Conservation (phyloP, 2,329 filamentous ascomycete genomes). For the Phialophora macrospora region DNA sequence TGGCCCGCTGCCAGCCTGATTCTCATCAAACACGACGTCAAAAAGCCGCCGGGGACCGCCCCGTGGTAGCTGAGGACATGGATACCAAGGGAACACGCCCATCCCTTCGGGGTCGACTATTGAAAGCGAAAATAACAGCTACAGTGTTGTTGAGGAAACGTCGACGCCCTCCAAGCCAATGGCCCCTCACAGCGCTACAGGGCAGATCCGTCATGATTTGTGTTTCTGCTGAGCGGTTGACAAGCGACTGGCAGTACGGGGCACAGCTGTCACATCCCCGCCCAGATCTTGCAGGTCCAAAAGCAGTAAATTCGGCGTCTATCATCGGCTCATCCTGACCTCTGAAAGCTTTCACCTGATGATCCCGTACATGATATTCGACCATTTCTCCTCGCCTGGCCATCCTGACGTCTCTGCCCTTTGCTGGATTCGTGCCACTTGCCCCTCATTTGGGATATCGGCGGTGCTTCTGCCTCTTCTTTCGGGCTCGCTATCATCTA, state of each 20-base stretch:
- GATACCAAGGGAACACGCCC: not conserved
- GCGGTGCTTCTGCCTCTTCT: conserved; percentile 9
- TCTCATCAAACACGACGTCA: conserved; percentile 6
- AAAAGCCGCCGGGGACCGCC: not conserved
- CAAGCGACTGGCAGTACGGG: not conserved
- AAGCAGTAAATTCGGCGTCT: conserved; percentile 10
- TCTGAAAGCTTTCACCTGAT: not conserved
- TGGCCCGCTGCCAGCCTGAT: conserved; percentile 14
- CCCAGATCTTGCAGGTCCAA: conserved; percentile 10
- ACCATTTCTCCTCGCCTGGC: not conserved
- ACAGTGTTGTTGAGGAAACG: not conserved
- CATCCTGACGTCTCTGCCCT: conserved; percentile 14
- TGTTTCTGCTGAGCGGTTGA: conserved; percentile 5
- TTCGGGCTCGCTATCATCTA: conserved; percentile 5
- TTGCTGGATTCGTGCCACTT: conserved; percentile 5
- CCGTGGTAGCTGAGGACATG: conserved; percentile 2
- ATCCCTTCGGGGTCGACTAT: not conserved
- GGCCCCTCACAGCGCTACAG: not conserved
- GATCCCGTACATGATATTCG: conserved; percentile 5
- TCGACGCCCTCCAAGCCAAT: not conserved
- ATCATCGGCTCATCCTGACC: conserved; percentile 6
- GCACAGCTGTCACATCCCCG: not conserved
- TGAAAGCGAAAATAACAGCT: not conserved
- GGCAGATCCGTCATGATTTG: conserved; percentile 9
- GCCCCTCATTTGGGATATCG: conserved; percentile 22